Conservation (phyloP, 495 filamentous ascomycete genomes). For the Neurospora sp. region DNA sequence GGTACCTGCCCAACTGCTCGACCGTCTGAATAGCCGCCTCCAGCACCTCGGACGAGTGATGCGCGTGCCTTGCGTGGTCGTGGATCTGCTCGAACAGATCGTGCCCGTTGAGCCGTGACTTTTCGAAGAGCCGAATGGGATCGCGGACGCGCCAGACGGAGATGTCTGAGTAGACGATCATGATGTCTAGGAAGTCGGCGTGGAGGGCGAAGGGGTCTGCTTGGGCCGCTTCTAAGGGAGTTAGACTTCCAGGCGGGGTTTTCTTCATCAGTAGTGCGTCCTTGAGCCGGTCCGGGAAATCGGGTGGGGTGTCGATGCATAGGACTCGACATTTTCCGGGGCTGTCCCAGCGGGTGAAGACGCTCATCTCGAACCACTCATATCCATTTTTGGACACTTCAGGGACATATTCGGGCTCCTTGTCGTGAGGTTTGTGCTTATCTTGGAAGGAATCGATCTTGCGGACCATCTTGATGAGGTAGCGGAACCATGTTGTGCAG, state of each 20-base stretch:
- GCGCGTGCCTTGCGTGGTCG: slow-evolving; percentile 13
- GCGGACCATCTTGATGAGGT: slow-evolving; percentile 12
- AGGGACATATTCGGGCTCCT: slow-evolving; percentile 7
- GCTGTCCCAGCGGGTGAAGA: slow-evolving; percentile 14
- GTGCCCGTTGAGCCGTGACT: background rate
- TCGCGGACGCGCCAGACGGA: slow-evolving; percentile 16
- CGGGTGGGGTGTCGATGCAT: slow-evolving; percentile 9
- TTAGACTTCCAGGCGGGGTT: background rate
- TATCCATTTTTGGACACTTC: slow-evolving; percentile 1
- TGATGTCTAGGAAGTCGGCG: slow-evolving; percentile 9
- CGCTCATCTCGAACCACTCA: slow-evolving; percentile 15
- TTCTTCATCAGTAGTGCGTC: background rate
- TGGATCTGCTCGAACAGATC: slow-evolving; percentile 8
- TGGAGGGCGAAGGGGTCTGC: slow-evolving; percentile 15
- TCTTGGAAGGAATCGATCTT: background rate
- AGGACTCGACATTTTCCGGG: slow-evolving; percentile 6
- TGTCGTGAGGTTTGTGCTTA: slow-evolving; percentile 1
- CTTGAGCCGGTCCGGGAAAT: slow-evolving; percentile 1
- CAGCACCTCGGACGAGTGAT: slow-evolving; percentile 12
- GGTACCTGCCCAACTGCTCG: slow-evolving; percentile 3
- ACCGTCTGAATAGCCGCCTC: slow-evolving; percentile 10
- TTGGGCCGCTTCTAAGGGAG: background rate
- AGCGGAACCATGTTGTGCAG: slow-evolving; percentile 14
- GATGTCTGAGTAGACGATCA: slow-evolving; percentile 11
- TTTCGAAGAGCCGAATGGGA: slow-evolving; percentile 13